phyloP scores from a whole-genome alignment of 148 eudicot species.

The Fallopia convolvulus region DNA sequence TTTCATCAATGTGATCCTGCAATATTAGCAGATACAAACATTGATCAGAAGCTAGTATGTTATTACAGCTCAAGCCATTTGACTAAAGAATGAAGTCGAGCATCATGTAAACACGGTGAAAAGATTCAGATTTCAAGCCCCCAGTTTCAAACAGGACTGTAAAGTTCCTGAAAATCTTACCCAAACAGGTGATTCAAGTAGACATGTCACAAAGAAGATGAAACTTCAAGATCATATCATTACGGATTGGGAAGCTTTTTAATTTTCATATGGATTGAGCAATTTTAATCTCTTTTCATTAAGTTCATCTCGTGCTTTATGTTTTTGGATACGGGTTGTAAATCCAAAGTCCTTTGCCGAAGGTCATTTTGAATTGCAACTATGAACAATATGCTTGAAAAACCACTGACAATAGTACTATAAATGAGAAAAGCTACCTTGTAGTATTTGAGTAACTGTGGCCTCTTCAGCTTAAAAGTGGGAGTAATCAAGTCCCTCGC shows the following conservation, averaged over 20 bases:
- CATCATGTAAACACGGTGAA: too few species aligned
- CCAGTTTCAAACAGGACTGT: too few species aligned
- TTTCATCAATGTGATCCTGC: constrained; percentile 59
- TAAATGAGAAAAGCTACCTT: constrained; percentile 37
- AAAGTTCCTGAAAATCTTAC: too few species aligned
- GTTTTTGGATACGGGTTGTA: too few species aligned
- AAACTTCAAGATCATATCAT: not conserved
- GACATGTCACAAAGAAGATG: not conserved
- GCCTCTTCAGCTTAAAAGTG: constrained; percentile 94
- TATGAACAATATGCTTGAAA: not conserved
- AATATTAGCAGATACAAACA: not conserved
- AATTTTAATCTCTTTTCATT: too few species aligned
- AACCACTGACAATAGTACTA: not conserved
- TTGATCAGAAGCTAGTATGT: not conserved
- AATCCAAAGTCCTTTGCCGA: too few species aligned
- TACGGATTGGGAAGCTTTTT: not conserved
- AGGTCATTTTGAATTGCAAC: not conserved
- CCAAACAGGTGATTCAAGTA: not conserved
- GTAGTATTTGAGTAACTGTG: constrained; percentile 82
- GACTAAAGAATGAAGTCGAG: too few species aligned
- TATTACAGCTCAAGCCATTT: not conserved
- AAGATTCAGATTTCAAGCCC: too few species aligned
- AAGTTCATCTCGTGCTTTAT: too few species aligned
- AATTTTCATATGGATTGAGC: not conserved
- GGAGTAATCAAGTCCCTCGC: constrained; percentile 90